These are phyloP conservation scores for Penicillium antarcticum DNA, from an alignment of 495 filamentous ascomycete genomes.

Conservation along the genomic window DNA sequence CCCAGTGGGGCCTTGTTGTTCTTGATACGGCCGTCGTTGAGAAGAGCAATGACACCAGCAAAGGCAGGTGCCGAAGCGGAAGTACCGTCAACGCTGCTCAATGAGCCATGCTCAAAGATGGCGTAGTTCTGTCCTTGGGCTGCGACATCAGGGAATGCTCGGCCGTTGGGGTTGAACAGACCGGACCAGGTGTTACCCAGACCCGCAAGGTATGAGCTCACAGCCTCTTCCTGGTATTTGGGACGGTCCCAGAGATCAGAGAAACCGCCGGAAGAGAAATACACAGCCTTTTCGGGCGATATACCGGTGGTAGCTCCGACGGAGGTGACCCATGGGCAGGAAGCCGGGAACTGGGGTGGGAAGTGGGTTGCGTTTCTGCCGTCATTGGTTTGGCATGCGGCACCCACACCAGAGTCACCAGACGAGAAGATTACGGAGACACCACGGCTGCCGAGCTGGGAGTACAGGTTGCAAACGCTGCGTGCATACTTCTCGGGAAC, in stretches of 20 bases:
- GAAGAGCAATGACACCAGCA: constrained; percentile 58
- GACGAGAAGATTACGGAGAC: constrained; percentile 69
- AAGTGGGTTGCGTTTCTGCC: constrained; percentile 64
- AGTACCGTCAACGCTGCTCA: constrained; percentile 58
- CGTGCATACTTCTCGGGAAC: constrained; percentile 64
- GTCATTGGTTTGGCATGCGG: constrained; percentile 62
- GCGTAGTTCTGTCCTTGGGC: constrained; percentile 57
- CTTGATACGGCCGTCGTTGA: constrained; percentile 64
- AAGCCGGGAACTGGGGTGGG: constrained; percentile 66
- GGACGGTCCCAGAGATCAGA: constrained; percentile 61
- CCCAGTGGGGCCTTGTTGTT: constrained; percentile 56
- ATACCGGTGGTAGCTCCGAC: constrained; percentile 63
- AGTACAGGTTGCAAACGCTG: constrained; percentile 66
- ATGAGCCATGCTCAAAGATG: constrained; percentile 50
- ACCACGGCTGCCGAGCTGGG: constrained; percentile 71
- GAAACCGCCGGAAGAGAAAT: constrained; percentile 66
- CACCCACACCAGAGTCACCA: constrained; percentile 70
- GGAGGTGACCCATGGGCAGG: constrained; percentile 70
- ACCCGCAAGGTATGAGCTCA: constrained; percentile 52
- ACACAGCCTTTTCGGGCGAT: constrained; percentile 54
- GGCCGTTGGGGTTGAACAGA: constrained; percentile 59
- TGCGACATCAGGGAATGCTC: constrained; percentile 71
- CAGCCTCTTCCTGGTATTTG: constrained; percentile 56
- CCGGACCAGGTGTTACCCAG: constrained; percentile 45
- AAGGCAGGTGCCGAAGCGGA: constrained; percentile 63